Percentiles rank a stretch among this genome's conserved stretches.
phyloP scores from a whole-genome alignment of 129 eudicot genomes.

The Apium graveolens region DNA sequence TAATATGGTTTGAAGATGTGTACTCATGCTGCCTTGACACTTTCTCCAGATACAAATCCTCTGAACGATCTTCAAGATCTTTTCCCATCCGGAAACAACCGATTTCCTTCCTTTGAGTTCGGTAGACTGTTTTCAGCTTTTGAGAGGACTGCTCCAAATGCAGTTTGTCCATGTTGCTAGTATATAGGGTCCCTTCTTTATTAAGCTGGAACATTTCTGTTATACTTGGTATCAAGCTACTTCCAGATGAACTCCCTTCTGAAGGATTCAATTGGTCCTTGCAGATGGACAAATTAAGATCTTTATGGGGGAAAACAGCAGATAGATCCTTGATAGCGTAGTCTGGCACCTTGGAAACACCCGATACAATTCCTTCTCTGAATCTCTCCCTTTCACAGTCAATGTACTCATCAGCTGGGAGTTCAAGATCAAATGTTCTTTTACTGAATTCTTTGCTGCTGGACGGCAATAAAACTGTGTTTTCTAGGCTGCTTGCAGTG shows the following conservation, averaged over 20 bases:
- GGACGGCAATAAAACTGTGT: background rate
- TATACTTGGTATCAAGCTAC: background rate
- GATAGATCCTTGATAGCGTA: background rate
- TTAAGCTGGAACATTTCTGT: constrained; percentile 18
- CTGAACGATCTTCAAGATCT: background rate
- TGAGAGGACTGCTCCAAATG: background rate
- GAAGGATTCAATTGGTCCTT: background rate
- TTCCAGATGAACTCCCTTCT: background rate
- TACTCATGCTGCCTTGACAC: background rate
- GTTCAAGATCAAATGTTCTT: constrained; percentile 35
- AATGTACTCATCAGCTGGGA: constrained; percentile 31
- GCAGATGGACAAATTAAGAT: background rate
- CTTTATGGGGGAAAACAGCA: background rate
- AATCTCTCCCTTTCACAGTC: constrained; percentile 28
- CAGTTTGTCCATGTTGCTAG: background rate
- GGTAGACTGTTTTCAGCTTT: background rate
- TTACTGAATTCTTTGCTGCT: constrained; percentile 14
- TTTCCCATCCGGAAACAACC: background rate
- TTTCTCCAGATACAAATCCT: background rate
- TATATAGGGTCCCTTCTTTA: constrained; percentile 7
- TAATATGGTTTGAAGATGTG: background rate
- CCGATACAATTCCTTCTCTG: constrained; percentile 3
- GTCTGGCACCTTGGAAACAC: background rate
- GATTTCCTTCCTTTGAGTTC: background rate
- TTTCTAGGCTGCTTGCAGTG: constrained; percentile 3